These are phyloP conservation scores for Phytopythium vexans DNA, from an alignment of 352 stramenopile genomes.

Conservation along the genomic window DNA sequence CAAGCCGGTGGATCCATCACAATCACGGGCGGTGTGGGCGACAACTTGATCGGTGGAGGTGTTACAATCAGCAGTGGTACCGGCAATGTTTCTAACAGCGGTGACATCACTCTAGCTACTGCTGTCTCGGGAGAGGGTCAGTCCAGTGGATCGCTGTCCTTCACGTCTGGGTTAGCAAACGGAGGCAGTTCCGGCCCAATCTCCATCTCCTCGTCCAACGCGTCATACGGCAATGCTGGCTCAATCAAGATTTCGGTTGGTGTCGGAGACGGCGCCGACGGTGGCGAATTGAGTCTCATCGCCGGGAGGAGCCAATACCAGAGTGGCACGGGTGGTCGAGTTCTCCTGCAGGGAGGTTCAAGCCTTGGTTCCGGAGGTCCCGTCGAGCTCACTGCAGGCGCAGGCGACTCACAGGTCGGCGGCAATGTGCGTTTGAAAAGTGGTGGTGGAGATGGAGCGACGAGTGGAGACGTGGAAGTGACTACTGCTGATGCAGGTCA, in stretches of 20 bases:
- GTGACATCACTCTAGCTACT: too few species aligned
- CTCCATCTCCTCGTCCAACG: too few species aligned
- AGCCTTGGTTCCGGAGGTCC: conserved; percentile 6
- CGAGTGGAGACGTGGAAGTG: conserved; percentile 3
- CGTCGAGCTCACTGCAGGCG: conserved; percentile 12
- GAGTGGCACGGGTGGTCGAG: not conserved
- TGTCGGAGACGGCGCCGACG: too few species aligned
- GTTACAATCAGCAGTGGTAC: conserved; percentile 12
- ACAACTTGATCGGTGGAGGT: conserved; percentile 6
- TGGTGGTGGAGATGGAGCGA: conserved; percentile 8
- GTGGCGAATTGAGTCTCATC: too few species aligned
- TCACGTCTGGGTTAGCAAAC: too few species aligned
- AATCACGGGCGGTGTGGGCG: too few species aligned
- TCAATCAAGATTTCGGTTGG: too few species aligned
- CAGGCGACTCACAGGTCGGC: conserved; percentile 21
- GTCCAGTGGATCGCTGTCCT: not conserved
- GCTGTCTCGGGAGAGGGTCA: not conserved
- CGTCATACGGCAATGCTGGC: too few species aligned
- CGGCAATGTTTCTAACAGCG: conserved; percentile 2
- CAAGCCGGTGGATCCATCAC: too few species aligned
- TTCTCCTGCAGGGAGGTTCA: conserved; percentile 2
- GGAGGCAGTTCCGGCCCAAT: too few species aligned
- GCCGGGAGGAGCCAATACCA: too few species aligned
- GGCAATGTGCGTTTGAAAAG: conserved; percentile 26
- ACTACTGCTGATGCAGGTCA: conserved; percentile 6